phyloP scores from a whole-genome alignment of 1,284 basidiomycete genomes.

The Heterobasidion occidentale region DNA sequence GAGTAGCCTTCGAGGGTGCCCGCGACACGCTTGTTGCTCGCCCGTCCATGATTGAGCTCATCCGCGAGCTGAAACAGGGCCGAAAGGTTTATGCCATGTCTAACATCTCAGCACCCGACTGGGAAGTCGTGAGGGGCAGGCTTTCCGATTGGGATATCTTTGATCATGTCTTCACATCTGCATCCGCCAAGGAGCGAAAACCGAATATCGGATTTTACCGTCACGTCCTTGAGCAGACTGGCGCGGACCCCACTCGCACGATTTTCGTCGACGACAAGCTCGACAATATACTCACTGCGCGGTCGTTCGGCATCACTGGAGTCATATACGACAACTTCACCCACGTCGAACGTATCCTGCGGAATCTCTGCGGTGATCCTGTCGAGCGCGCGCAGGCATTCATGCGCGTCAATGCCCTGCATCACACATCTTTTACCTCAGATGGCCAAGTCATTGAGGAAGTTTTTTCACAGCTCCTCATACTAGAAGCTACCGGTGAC shows the following conservation, averaged over 20 bases:
- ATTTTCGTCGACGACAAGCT: constrained; percentile 53
- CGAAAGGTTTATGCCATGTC: constrained; percentile 46
- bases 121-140: constrained; percentile 34
- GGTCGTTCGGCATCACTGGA: constrained; percentile 46
- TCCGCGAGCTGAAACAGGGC: constrained; percentile 34
- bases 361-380: constrained; percentile 40
- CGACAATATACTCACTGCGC: constrained; percentile 49
- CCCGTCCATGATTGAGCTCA: constrained; percentile 35
- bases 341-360: constrained; percentile 34
- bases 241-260: constrained; percentile 31
- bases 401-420: constrained; percentile 31
- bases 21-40: constrained; percentile 38
- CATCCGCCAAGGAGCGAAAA: constrained; percentile 41
- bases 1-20: constrained; percentile 34
- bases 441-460: constrained; percentile 35
- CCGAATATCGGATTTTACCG: constrained; percentile 47
- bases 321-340: constrained; percentile 40
- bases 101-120: constrained; percentile 52
- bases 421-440: constrained; percentile 38
- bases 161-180: constrained; percentile 46
- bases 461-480: constrained; percentile 49
- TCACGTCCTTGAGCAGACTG: constrained; percentile 35
- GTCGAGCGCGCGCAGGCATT: constrained; percentile 32
- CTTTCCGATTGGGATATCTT: constrained; percentile 46
- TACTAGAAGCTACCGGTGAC: constrained; percentile 39